A percentile compares a stretch with the other conserved stretches of the same genome.
Conservation (phyloP, 1,139 yeast genomes). For the Meyerozyma smithsonii region DNA sequence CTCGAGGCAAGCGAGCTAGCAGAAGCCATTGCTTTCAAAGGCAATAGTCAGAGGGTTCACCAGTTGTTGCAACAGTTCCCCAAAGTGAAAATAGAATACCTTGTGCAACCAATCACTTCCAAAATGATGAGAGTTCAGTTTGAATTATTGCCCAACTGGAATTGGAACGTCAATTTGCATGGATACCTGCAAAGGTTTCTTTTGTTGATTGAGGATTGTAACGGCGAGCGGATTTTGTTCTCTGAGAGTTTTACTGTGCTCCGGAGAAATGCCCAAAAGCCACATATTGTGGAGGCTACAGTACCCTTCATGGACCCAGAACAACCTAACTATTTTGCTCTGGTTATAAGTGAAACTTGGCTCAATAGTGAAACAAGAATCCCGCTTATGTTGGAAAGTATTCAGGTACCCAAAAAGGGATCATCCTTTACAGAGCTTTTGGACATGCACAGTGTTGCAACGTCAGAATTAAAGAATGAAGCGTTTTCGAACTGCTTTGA, state of each 20-base stretch:
- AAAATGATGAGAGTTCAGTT: conserved; percentile 61
- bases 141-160: conserved; percentile 67
- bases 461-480: conserved; percentile 39
- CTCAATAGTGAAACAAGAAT: conserved; percentile 63
- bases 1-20: conserved; percentile 74
- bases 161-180: conserved; percentile 66
- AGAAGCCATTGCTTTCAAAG: conserved; percentile 71
- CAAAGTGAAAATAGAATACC: conserved; percentile 49
- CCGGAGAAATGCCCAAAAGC: conserved; percentile 43
- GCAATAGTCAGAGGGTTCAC: conserved; percentile 57
- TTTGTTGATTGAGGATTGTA: conserved; percentile 74
- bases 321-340: conserved; percentile 75
- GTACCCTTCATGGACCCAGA: conserved; percentile 54
- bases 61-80: conserved; percentile 74
- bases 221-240: conserved; percentile 70
- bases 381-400: conserved; percentile 54
- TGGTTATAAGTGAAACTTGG: conserved; percentile 81
- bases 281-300: conserved; percentile 60
- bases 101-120: conserved; percentile 73
- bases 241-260: conserved; percentile 52
- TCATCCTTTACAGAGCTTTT: conserved; percentile 57
- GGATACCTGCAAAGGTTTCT: conserved; percentile 63
- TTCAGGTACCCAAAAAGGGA: conserved; percentile 64
- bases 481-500: conserved; percentile 45
- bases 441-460: conserved; percentile 47